Evolutionary conservation across 2,329 filamentous ascomycete genomes (phyloP).

Genomic region (Gliomastix tumulicola): DNA sequence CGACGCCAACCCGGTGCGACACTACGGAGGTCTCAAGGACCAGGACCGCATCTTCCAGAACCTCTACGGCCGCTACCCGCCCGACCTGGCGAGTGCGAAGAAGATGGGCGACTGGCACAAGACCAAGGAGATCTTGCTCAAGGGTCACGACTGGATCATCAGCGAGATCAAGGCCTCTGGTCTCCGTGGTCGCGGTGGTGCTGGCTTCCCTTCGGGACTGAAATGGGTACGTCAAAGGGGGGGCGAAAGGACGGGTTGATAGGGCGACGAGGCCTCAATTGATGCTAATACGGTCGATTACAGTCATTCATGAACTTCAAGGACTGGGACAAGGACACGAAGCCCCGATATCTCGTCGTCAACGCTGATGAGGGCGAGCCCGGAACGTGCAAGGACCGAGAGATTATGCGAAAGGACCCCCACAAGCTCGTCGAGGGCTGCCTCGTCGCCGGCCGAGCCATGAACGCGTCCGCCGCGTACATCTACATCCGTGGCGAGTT

Average conservation of each 20-base stretch:
- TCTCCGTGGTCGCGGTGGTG: conserved; percentile 89
- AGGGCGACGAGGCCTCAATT: conserved; percentile 4
- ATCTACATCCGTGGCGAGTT: conserved; percentile 99
- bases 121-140: conserved; percentile 95
- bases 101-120: conserved; percentile 99
- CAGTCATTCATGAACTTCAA: conserved; percentile 99
- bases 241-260: background rate
- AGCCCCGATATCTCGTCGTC: conserved; percentile 93
- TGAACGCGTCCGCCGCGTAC: conserved; percentile 98
- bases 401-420: conserved; percentile 99
- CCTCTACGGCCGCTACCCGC: conserved; percentile 86
- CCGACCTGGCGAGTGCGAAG: conserved; percentile 88
- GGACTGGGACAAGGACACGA: conserved; percentile 96
- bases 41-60: conserved; percentile 99
- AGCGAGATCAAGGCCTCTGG: conserved; percentile 95
- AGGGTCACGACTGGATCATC: conserved; percentile 99
- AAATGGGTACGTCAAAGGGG: conserved; percentile 86
- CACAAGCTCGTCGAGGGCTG: conserved; percentile 99
- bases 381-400: conserved; percentile 97
- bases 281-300: conserved; percentile 7
- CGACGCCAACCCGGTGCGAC: conserved; percentile 62
- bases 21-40: conserved; percentile 83
- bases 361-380: conserved; percentile 99
- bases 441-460: conserved; percentile 88
- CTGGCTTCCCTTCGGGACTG: conserved; percentile 94